Base-by-base conservation (phyloP, 129 eudicot genomes). In the Calendula officinalis region DNA sequence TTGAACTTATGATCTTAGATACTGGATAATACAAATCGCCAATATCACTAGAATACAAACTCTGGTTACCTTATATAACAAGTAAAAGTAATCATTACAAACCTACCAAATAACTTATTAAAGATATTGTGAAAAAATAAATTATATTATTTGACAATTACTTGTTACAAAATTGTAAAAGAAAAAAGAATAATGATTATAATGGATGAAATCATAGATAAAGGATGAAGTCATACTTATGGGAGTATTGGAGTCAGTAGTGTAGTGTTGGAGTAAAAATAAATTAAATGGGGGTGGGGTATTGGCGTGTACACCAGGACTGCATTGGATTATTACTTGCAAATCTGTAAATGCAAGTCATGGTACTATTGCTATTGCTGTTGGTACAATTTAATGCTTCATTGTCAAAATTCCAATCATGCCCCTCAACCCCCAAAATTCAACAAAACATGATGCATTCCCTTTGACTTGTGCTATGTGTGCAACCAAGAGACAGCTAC, bases 261-360 rank as follows among this genome's bases (percentile, higher is more conserved):
- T 68, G 63, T 54, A 44, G 12, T 44, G 64, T 15, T 14, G 56
- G 66, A 45, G 58, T 35, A 58, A 56, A 58, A 69, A 48, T 12
- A 70, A 70, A 60, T 49, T 71, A 62, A 50, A 72, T 62, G n/a
- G 46, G 60, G 32, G 58, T 43, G 69, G 69, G 70, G 58, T 17
- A 43, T 53, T 63, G 64, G 70, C 77, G 77, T 72, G 77, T 72
- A 56, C 56, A 72, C 77, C n/a, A 63, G 64, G 55, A 16, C 71
- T 72, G 69, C 58, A 63, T 46, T 54, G 71, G 74, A 68, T 68
- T 53, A 63, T 72, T 72, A 43, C 62, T 52, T 39, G 45, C 70
- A 72, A 62, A 54, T 54, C 48, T 72, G 56, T 55, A 55, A 49
- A 54, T 45, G 27, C 48, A 36, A 54, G 70, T 61, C 12, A 44